Evolutionary conservation across 352 stramenopile species (phyloP), one percentile per base, ranked within the genome.

Genomic region (Globisporangium orthogonon): DNA sequence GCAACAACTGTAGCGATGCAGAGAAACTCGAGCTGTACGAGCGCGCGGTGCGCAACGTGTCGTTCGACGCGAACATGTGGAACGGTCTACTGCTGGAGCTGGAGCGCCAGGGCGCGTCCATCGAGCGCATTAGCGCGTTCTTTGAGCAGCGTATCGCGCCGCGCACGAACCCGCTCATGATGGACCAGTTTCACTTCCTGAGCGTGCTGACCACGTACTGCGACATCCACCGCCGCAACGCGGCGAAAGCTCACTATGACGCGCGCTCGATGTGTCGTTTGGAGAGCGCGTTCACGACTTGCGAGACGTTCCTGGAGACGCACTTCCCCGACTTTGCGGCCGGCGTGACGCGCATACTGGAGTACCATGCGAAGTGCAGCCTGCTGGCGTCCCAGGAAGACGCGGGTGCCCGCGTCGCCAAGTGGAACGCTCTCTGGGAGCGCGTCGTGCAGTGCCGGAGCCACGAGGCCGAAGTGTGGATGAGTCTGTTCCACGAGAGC

Each of bases 61-160:
- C 76, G 1, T 87, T 87, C 30, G 78, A 91, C 53, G 84, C 81
- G 17, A 59, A 50, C 28, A 55, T 70, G 5, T 91, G 81, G 81
- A 71, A 72, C 3, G 71, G 85, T 35, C 60, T 76, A 45, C 33
- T 91, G 43, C 54, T 87, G 31, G 69, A 71, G 31, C 76, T 87
- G 64, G 81, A 91, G 58, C 46, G 18, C 4, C 30, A 50, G 18
- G 41, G 29, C 0, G 23, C 37, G 5, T 55, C 50, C 1, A 39
- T 62, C 1, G 23, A 63, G 1, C 50, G 69, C 1, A 63, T 86
- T 35, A 59, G 52, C 1, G n/a, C 47, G 0, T 67, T 72, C 35
- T 49, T 85, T 13, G 50, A 62, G 28, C 51, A 28, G 7, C 46
- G 75, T 2, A 50, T 90, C 28, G 23, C 83, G 33, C 44, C 58